Conservation (phyloP, 2,329 filamentous ascomycete species). For the Calonectria fujianensis region DNA sequence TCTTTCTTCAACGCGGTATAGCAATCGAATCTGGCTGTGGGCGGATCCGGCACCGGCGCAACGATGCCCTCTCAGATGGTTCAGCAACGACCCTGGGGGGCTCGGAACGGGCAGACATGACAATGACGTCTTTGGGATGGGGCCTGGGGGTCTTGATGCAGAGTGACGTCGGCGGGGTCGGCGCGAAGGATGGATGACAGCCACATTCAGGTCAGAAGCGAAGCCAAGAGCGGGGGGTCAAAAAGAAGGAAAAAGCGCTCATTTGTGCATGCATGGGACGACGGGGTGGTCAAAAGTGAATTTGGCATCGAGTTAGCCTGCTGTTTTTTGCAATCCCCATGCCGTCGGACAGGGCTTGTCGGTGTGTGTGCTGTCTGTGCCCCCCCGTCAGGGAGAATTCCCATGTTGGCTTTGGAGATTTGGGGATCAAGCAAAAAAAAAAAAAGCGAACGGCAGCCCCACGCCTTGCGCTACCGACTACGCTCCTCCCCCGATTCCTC, state of each 20-base stretch:
- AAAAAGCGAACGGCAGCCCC: slow-evolving; percentile 4
- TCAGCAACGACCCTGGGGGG: background rate
- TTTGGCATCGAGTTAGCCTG: slow-evolving; percentile 16
- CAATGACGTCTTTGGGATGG: slow-evolving; percentile 22
- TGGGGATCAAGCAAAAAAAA: background rate
- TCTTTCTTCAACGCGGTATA: no score
- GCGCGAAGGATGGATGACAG: slow-evolving; percentile 27
- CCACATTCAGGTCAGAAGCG: slow-evolving; percentile 16
- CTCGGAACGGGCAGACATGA: slow-evolving; percentile 13
- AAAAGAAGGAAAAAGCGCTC: background rate
- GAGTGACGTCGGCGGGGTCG: slow-evolving; percentile 41
- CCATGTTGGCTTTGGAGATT: background rate
- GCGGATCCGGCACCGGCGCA: background rate
- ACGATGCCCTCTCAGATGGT: background rate
- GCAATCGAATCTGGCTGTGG: background rate
- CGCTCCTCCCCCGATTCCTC: slow-evolving; percentile 28
- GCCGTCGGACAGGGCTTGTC: background rate
- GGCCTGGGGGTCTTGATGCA: slow-evolving; percentile 30
- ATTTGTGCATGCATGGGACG: slow-evolving; percentile 21
- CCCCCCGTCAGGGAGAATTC: background rate
- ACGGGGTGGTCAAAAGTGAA: slow-evolving; percentile 8
- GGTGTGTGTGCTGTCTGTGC: background rate
- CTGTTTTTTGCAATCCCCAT: slow-evolving; percentile 2
- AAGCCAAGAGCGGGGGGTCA: slow-evolving; percentile 14
- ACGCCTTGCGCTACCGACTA: background rate